Percentiles rank a stretch among this genome's conserved stretches.
Conservation (phyloP, 768 basidiomycete genomes). For the Plicaturopsis crispa region DNA sequence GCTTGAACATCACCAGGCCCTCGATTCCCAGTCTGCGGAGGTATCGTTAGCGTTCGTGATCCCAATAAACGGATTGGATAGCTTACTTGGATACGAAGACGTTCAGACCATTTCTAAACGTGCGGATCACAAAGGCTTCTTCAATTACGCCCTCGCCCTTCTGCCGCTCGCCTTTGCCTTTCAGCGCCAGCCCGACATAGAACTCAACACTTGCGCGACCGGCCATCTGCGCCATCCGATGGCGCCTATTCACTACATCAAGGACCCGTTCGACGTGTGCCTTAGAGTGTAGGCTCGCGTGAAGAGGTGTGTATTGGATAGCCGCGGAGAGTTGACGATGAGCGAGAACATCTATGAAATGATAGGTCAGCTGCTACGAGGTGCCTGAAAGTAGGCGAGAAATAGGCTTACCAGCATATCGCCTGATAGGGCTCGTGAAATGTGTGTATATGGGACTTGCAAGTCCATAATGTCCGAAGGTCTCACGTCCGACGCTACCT, state of each 20-base stretch:
- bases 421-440: constrained; percentile 94
- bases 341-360: constrained; percentile 69
- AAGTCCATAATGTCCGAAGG: constrained; percentile 97
- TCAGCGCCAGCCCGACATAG: constrained; percentile 90
- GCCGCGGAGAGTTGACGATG: constrained; percentile 92
- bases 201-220: constrained; percentile 96
- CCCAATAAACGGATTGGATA: not conserved
- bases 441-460: constrained; percentile 97
- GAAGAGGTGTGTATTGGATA: constrained; percentile 76
- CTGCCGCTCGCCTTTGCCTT: constrained; percentile 47
- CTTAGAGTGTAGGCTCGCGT: constrained; percentile 84
- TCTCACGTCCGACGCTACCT: constrained; percentile 85
- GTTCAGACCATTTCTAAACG: constrained; percentile 92
- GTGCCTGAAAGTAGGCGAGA: not conserved
- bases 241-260: constrained; percentile 82
- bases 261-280: constrained; percentile 80
- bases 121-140: constrained; percentile 89
- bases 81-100: constrained; percentile 92
- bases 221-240: constrained; percentile 97
- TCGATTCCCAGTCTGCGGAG: constrained; percentile 77
- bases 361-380: too few species aligned
- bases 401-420: constrained; percentile 71
- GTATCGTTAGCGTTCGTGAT: constrained; percentile 1
- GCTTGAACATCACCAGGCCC: constrained; percentile 91
- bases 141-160: constrained; percentile 45